Conservation (phyloP, 495 filamentous ascomycete genomes). For the Neurospora sp. region DNA sequence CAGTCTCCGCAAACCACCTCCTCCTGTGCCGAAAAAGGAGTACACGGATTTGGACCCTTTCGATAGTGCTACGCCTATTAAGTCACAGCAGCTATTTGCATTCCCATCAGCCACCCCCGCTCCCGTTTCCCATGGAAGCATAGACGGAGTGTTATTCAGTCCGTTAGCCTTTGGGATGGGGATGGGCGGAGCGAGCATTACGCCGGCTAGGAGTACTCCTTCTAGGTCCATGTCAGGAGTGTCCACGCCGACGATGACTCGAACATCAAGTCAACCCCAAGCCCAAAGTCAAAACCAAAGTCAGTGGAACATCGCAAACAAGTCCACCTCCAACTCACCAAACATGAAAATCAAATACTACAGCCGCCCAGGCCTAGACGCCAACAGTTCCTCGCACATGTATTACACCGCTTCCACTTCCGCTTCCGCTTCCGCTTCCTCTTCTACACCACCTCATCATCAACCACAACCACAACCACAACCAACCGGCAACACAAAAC, state of each 20-base stretch:
- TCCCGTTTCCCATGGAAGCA: too few relatives aligned
- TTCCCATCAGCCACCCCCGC: too few relatives aligned
- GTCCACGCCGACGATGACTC: not conserved
- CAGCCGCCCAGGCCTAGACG: not conserved
- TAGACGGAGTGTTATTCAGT: too few relatives aligned
- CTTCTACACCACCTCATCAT: not conserved
- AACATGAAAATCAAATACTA: not conserved
- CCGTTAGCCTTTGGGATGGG: too few relatives aligned
- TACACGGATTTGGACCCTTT: not conserved
- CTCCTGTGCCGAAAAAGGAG: not conserved
- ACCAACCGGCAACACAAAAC: not conserved
- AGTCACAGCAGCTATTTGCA: not conserved
- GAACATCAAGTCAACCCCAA: not conserved
- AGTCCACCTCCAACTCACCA: not conserved
- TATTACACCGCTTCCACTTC: not conserved
- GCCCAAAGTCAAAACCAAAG: not conserved
- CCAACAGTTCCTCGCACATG: not conserved
- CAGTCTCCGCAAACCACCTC: not conserved
- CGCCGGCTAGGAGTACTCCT: not conserved
- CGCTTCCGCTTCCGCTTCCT: not conserved
- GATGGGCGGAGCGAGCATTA: not conserved
- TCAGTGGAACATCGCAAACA: not conserved
- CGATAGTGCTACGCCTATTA: not conserved
- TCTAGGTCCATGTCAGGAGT: too few relatives aligned
- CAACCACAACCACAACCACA: not conserved